Base-by-base conservation (phyloP, 2,329 filamentous ascomycete genomes). In the Calonectria hongkongensis region DNA sequence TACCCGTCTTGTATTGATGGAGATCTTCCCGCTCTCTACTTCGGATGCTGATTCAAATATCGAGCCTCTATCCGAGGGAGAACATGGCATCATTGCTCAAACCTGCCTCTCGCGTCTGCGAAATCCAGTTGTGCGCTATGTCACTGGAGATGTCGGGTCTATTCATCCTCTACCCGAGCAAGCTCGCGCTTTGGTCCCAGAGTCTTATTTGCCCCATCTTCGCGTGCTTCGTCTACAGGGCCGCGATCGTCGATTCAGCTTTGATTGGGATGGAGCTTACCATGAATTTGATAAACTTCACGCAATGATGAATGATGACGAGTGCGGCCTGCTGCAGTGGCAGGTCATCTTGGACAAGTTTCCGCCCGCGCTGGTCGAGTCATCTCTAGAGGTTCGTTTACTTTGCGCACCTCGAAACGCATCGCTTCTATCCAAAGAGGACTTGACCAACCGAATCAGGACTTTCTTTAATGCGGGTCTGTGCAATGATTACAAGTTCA, bases 91-190 rank as follows among this genome's bases (percentile, higher is more conserved):
- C 1, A 77, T 88, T 18, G 83, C 84, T 1, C 84, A 86, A 50
- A 88, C 86, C 0, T 86, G 83, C 0, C 79, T 88, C 0, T 80
- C 83, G 27, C 82, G 85, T 0, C 73, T 87, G 2, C 82, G 85
- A 0, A 85, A 88, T 13, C 86, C 87, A 0, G 76, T 88, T 0
- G 79, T 88, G 1, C 83, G 86, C 33, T 88, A 87, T 65, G 70
- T 86, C 3, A 85, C 83, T 0, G 85, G 86, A 0, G 86, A 88
- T 33, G 27, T 87, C 0, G 85, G 83, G 0, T 87, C 85, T 0
- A 47, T 88, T 0, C 85, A 86, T 39, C 54, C 79, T 1, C 70
- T 87, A 0, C 80, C 85, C 0, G 66, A 79, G 0, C 5, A 71
- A 0, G 71, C 77, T 2, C 47, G 41, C 1, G 41, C 58, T 2